These are phyloP conservation scores for Mycena vulgaris DNA, from an alignment of 768 basidiomycete species.

Conservation along the genomic window DNA sequence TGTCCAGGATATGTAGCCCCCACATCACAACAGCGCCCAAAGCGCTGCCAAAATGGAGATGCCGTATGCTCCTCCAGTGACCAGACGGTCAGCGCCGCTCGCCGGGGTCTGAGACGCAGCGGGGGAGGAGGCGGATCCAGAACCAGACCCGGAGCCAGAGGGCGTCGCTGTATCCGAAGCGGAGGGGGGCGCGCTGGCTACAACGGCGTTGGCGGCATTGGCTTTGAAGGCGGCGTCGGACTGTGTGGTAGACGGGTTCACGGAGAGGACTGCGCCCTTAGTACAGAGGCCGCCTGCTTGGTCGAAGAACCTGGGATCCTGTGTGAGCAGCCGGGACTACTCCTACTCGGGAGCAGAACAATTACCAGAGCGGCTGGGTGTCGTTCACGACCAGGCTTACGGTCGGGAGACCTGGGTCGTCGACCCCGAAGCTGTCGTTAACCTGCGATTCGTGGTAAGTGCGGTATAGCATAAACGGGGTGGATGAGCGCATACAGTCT, in stretches of 20 bases:
- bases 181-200: slow-evolving; percentile 32
- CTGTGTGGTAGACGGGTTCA: slow-evolving; percentile 53
- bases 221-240: slow-evolving; percentile 53
- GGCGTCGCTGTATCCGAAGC: slow-evolving; percentile 14
- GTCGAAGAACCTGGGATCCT: slow-evolving; percentile 54
- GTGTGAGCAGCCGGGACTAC: not conserved
- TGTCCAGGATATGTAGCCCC: not conserved
- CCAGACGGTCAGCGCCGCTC: slow-evolving; percentile 4
- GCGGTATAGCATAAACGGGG: not conserved
- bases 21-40: slow-evolving; percentile 1
- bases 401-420: slow-evolving; percentile 52
- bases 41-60: not conserved
- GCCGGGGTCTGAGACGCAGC: not conserved
- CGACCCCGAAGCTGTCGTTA: slow-evolving; percentile 48
- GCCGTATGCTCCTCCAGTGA: slow-evolving; percentile 2
- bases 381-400: slow-evolving; percentile 51
- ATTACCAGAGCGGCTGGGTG: slow-evolving; percentile 54
- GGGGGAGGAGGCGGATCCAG: not conserved
- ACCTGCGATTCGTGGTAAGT: slow-evolving; percentile 41
- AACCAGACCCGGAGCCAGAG: not conserved
- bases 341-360: not conserved
- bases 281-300: slow-evolving; percentile 56
- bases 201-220: slow-evolving; percentile 52
- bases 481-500: slow-evolving; percentile 44
- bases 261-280: slow-evolving; percentile 56